Conservation (phyloP, 2,329 filamentous ascomycete species). For the Monosporascus sp. region DNA sequence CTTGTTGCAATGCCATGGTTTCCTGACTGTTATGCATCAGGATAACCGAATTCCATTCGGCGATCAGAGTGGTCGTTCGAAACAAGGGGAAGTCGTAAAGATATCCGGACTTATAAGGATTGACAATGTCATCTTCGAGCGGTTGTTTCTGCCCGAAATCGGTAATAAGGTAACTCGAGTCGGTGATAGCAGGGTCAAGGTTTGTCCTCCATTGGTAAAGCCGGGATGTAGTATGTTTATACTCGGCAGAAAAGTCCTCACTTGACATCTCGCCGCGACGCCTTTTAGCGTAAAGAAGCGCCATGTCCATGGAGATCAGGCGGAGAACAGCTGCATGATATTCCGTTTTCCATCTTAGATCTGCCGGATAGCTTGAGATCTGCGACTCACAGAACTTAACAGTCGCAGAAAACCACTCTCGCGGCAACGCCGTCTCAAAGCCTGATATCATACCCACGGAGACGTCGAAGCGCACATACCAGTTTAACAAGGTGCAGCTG, state of each 20-base stretch:
- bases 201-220: constrained; percentile 47
- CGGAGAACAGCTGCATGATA: constrained; percentile 61
- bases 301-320: constrained; percentile 74
- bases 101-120: constrained; percentile 65
- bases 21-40: constrained; percentile 78
- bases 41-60: constrained; percentile 74
- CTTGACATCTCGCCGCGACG: constrained; percentile 58
- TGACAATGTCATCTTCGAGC: constrained; percentile 60
- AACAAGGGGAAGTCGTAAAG: constrained; percentile 68
- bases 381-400: constrained; percentile 59
- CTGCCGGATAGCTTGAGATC: constrained; percentile 52
- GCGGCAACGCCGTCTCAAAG: constrained; percentile 65
- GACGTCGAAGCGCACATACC: constrained; percentile 87
- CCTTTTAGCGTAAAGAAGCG: constrained; percentile 67
- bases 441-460: constrained; percentile 79
- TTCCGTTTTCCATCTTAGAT: constrained; percentile 62
- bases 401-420: constrained; percentile 70
- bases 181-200: constrained; percentile 57
- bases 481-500: constrained; percentile 70
- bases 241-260: constrained; percentile 60
- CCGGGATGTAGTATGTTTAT: constrained; percentile 44
- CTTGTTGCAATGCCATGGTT: constrained; percentile 47
- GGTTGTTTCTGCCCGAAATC: constrained; percentile 53
- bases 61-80: constrained; percentile 65
- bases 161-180: constrained; percentile 57